Percentiles rank a stretch among this genome's conserved stretches.
Evolutionary conservation across 768 basidiomycete genomes (phyloP).

Genomic region (Pleurotus djamor): DNA sequence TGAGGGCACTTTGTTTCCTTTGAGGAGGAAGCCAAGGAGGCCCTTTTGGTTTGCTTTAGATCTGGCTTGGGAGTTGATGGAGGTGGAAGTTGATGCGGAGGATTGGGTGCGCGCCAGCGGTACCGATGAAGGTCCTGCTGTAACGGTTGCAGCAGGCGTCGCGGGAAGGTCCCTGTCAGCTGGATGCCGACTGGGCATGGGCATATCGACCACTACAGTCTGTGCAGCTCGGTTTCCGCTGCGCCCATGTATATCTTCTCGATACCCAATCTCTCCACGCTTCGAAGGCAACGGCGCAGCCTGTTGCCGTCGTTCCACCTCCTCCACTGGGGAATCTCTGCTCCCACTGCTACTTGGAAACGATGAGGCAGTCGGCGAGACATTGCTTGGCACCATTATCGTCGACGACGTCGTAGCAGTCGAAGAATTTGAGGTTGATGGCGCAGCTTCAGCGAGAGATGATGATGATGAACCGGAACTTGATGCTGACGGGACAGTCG

Average conservation of each 20-base stretch:
- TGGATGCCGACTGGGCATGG: slow-evolving; percentile 45
- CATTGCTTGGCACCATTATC: not conserved
- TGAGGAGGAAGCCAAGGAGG: slow-evolving; percentile 33
- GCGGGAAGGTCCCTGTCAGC: slow-evolving; percentile 32
- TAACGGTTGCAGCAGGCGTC: slow-evolving; percentile 11
- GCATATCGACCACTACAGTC: slow-evolving; percentile 15
- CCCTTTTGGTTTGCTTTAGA: slow-evolving; percentile 26
- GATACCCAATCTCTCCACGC: slow-evolving; percentile 65
- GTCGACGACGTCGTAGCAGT: slow-evolving; percentile 1
- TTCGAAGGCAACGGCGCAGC: slow-evolving; percentile 64
- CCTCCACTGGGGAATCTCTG: not conserved
- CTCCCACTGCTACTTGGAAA: slow-evolving; percentile 10
- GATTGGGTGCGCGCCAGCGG: slow-evolving; percentile 16
- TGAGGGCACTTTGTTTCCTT: slow-evolving; percentile 30
- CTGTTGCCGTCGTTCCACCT: slow-evolving; percentile 37
- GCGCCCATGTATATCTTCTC: slow-evolving; percentile 35
- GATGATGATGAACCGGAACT: slow-evolving; percentile 7
- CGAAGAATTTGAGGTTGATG: not conserved
- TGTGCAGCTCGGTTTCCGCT: slow-evolving; percentile 12
- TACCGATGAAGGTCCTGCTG: slow-evolving; percentile 9
- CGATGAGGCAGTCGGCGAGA: slow-evolving; percentile 8
- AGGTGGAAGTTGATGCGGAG: slow-evolving; percentile 12
- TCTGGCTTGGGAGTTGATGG: slow-evolving; percentile 18
- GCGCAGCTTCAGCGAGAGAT: not conserved
- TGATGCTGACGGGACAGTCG: slow-evolving; percentile 11